phyloP scores from a whole-genome alignment of 2,329 filamentous ascomycete species.

The Anthostomella pinea region DNA sequence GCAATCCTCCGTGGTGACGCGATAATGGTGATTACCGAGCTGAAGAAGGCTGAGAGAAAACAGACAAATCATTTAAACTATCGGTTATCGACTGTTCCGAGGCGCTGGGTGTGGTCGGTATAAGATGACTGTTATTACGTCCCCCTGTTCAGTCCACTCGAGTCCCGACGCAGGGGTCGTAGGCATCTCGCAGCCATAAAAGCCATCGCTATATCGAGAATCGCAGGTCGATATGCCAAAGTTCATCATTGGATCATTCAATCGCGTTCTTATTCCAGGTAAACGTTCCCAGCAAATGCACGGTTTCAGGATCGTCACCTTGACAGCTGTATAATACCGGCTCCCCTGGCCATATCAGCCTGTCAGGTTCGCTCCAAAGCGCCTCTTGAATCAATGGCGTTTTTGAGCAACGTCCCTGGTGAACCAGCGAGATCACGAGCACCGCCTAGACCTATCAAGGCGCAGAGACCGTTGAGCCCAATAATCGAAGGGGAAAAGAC shows the following conservation, averaged over 20 bases:
- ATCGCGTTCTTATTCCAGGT: too few species aligned
- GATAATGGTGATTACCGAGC: too few species aligned
- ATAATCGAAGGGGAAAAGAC: slow-evolving; percentile 5
- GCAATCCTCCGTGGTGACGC: too few species aligned
- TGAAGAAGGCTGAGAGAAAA: too few species aligned
- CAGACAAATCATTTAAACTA: too few species aligned
- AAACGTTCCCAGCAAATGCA: slow-evolving; percentile 25
- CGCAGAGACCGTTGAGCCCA: slow-evolving; percentile 9
- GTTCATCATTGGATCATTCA: slow-evolving; percentile 5
- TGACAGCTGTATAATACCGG: slow-evolving; percentile 23
- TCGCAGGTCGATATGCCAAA: too few species aligned
- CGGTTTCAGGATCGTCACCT: slow-evolving; percentile 15
- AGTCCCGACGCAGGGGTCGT: neutral
- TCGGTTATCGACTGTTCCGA: too few species aligned
- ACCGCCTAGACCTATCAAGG: slow-evolving; percentile 17
- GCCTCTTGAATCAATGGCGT: slow-evolving; percentile 15
- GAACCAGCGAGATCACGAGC: slow-evolving; percentile 14
- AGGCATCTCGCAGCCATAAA: too few species aligned
- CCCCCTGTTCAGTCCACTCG: neutral
- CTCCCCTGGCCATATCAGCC: slow-evolving; percentile 24
- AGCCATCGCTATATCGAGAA: too few species aligned
- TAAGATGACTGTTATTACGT: slow-evolving; percentile 1
- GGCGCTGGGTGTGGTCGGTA: slow-evolving; percentile 1
- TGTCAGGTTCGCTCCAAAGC: slow-evolving; percentile 19
- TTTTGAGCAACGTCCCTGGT: slow-evolving; percentile 10